Percentiles rank a stretch among this genome's conserved stretches.
These are phyloP conservation scores for Hygrophila difformis DNA, from an alignment of 257 asterid genomes.

Conservation along the genomic window DNA sequence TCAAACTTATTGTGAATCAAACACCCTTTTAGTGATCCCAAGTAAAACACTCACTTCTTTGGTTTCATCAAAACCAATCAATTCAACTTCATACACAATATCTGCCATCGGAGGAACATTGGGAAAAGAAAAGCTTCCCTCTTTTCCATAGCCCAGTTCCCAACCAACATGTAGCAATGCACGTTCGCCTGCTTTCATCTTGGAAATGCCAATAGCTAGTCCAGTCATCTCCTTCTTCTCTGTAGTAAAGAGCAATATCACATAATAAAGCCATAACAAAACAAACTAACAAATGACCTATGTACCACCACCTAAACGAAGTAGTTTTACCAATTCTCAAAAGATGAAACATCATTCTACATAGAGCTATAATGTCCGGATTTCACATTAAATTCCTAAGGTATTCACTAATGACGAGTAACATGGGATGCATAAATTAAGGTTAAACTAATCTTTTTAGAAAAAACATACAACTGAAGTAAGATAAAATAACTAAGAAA, in stretches of 20 bases:
- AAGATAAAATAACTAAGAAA: too few species aligned
- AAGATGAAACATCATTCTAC: conserved; percentile 2
- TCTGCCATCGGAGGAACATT: conserved; percentile 92
- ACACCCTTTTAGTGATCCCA: conserved; percentile 8
- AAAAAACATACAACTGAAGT: too few species aligned
- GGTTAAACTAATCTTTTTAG: conserved; percentile 4
- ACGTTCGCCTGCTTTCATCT: conserved; percentile 88
- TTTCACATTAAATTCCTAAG: conserved; percentile 7
- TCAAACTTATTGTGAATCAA: too few species aligned
- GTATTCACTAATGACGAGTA: background rate
- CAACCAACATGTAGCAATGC: conserved; percentile 70
- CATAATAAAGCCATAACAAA: conserved; percentile 4
- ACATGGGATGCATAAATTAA: background rate
- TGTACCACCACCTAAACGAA: background rate
- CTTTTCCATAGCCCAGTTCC: conserved; percentile 94
- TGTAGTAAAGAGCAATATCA: conserved; percentile 30
- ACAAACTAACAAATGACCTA: background rate
- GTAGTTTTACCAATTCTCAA: background rate
- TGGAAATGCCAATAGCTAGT: conserved; percentile 72
- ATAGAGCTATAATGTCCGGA: background rate
- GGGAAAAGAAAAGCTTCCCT: conserved; percentile 96
- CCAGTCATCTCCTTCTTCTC: conserved; percentile 93
- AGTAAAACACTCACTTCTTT: conserved; percentile 57
- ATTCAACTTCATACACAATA: conserved; percentile 78
- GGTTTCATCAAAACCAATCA: conserved; percentile 95